Conservation (phyloP, 192 early-diverging fungal species). For the Backusella circina region DNA sequence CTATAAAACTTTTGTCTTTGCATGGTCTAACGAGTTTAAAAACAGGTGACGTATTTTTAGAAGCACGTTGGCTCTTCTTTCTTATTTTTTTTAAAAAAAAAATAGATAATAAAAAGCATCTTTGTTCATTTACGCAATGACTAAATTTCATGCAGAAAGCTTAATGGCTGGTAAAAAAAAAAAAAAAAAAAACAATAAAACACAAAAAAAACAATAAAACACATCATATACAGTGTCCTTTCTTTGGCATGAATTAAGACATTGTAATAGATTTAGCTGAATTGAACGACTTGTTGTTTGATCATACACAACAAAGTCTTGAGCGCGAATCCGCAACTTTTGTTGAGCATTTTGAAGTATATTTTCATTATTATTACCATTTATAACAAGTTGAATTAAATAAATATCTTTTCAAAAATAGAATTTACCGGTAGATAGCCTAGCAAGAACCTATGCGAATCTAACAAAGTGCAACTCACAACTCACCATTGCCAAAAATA, state of each 20-base stretch:
- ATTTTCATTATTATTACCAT: too few relatives aligned
- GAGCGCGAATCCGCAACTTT: not conserved
- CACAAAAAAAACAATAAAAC: too few relatives aligned
- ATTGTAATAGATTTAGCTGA: constrained; percentile 2
- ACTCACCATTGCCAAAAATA: not conserved
- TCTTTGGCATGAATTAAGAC: not conserved
- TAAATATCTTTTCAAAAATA: not conserved
- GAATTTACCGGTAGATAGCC: not conserved
- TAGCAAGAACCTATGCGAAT: constrained; percentile 1
- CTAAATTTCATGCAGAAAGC: not conserved
- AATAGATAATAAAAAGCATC: not conserved
- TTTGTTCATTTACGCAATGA: not conserved
- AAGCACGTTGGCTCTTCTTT: too few relatives aligned
- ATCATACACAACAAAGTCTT: not conserved
- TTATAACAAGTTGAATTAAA: not conserved
- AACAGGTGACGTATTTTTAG: too few relatives aligned
- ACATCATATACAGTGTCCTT: not conserved
- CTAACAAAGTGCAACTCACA: not conserved
- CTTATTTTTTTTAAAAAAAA: too few relatives aligned
- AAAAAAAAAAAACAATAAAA: too few relatives aligned
- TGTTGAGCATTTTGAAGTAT: constrained; percentile 1
- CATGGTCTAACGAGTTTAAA: too few relatives aligned
- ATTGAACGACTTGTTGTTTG: constrained; percentile 6
- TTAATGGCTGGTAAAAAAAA: not conserved
- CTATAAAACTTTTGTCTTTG: too few relatives aligned